Percentiles rank a stretch among this genome's conserved stretches.
Conservation (phyloP, 1,139 yeast genomes). For the Kazachstania sp. region DNA sequence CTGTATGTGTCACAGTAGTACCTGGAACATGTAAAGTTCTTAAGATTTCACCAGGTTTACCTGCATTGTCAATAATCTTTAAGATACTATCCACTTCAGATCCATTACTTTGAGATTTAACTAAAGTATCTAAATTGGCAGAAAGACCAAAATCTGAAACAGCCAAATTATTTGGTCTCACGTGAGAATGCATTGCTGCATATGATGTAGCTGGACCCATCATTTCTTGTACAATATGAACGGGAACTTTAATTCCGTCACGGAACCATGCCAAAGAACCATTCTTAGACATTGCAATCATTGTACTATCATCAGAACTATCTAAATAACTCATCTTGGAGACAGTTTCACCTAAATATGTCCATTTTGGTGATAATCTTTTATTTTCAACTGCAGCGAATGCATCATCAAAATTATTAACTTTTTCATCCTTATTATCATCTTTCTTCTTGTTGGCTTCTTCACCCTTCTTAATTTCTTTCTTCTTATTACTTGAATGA, state of each 20-base stretch:
- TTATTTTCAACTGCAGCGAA: constrained; percentile 13
- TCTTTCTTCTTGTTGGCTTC: constrained; percentile 2
- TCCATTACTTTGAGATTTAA: constrained; percentile 25
- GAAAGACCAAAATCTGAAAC: constrained; percentile 28
- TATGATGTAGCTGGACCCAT: constrained; percentile 27
- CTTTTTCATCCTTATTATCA: background rate
- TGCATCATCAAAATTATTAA: constrained; percentile 19
- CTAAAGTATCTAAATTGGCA: constrained; percentile 22
- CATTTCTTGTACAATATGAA: constrained; percentile 28
- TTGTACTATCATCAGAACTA: constrained; percentile 18
- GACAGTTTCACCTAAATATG: constrained; percentile 27
- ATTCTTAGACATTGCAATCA: constrained; percentile 25
- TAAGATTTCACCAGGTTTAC: constrained; percentile 24
- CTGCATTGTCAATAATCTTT: constrained; percentile 27
- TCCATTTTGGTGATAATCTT: constrained; percentile 22
- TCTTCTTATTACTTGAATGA: constrained; percentile 2
- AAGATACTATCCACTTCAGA: constrained; percentile 24
- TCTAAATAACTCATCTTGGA: constrained; percentile 23
- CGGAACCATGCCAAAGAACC: constrained; percentile 31
- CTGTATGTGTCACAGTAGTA: constrained; percentile 25
- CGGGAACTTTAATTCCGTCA: constrained; percentile 26
- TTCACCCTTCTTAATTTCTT: constrained; percentile 6
- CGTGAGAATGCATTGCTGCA: constrained; percentile 25
- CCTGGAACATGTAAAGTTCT: constrained; percentile 24
- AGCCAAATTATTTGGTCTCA: constrained; percentile 16